These are phyloP conservation scores for Poa annua DNA, from an alignment of 176 grass and related monocot genomes.

Conservation along the genomic window DNA sequence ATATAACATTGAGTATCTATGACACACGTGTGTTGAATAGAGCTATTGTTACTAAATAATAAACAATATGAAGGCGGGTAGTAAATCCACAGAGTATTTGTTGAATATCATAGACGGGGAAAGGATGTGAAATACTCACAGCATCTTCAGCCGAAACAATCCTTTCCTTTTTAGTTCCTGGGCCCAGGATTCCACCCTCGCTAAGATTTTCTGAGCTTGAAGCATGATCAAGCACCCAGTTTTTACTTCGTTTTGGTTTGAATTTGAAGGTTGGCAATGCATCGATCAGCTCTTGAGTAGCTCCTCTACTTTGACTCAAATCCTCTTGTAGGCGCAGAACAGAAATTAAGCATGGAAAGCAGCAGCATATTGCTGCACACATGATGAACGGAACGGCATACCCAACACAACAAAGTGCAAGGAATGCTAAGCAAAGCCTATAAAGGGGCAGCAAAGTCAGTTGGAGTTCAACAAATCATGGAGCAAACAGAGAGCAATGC, in stretches of 20 bases:
- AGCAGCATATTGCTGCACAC: conserved; percentile 93
- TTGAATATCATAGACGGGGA: conserved; percentile 28
- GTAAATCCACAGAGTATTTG: background rate
- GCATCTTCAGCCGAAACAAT: conserved; percentile 92
- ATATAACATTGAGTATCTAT: background rate
- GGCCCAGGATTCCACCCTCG: conserved; percentile 84
- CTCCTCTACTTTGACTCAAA: conserved; percentile 75
- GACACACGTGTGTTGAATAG: conserved; percentile 4
- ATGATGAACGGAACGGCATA: conserved; percentile 97
- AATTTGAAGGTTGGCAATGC: conserved; percentile 90
- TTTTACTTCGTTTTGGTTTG: conserved; percentile 78
- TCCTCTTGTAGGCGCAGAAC: conserved; percentile 84
- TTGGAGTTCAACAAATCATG: conserved; percentile 28
- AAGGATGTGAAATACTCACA: conserved; percentile 56
- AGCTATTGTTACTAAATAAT: background rate
- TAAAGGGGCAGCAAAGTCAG: conserved; percentile 35
- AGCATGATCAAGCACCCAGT: conserved; percentile 61
- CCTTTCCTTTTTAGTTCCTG: conserved; percentile 84
- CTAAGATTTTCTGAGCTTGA: conserved; percentile 54
- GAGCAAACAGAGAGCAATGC: conserved; percentile 36
- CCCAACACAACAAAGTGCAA: conserved; percentile 89
- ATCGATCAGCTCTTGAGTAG: conserved; percentile 81
- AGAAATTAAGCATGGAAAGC: conserved; percentile 96
- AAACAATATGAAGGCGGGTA: conserved; percentile 12
- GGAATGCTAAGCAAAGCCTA: conserved; percentile 96